Evolutionary conservation across 345 rosid genomes (phyloP), one percentile per base, ranked within the genome.

Genomic region (Acer saccharum): DNA sequence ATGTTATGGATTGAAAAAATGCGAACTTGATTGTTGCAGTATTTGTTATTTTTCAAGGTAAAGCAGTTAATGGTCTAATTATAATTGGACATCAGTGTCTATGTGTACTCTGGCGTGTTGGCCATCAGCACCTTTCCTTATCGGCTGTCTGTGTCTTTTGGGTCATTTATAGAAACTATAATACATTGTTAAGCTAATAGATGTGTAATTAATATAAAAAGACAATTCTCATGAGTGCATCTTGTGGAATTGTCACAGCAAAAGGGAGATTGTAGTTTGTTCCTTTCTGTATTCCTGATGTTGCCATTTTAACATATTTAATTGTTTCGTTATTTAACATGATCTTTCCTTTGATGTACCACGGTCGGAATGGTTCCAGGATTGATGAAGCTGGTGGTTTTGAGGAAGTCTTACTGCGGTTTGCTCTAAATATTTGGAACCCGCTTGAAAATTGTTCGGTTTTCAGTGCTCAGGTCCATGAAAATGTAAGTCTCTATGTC

Each of bases 401-500:
- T 73, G 95, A 91, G 79, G 88, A 90, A 74, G 73, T 77, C 72
- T 68, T 83, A 57, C 75, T 89, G 73, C 87, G 67, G 71, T 92
- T 96, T 71, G 87, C 86, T 63, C 75, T 84, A 67, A 87, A 82
- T 76, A 84, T 96, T 57, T 94, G 94, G 95, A 78, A 85, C 81
- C 88, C 88, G 77, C 83, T 92, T 81, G 97, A 91, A 80, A 81
- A 80, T 54, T 86, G 76, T 68, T 62, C 35, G 76, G 82, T 54
- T 61, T 81, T 86, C 78, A 65, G 74, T 69, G 71, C 60, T 76
- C 81, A 72, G 69, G 17, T 65, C 21, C 76, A 72, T 76, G 83
- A 83, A 79, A 82, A 74, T 66, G 99, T 92, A 83, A 83, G 90
- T 69, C 65, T 74, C 41, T 25, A 77, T 60, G 70, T 77, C 74